These are phyloP conservation scores for Huntiella omanensis DNA, from an alignment of 2,329 filamentous ascomycete genomes.

Conservation along the genomic window DNA sequence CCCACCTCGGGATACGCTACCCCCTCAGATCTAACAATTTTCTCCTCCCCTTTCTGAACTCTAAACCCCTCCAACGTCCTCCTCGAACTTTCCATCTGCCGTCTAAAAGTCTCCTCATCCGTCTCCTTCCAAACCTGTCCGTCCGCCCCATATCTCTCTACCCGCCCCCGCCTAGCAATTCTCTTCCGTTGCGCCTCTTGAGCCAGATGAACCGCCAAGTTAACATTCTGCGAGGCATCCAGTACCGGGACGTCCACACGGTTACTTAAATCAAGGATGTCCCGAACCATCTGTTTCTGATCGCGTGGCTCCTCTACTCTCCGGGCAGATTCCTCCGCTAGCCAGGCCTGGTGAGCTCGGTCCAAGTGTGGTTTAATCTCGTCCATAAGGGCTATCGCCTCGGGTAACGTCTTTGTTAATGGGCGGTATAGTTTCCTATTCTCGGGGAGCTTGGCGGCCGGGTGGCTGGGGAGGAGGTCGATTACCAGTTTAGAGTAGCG, in stretches of 20 bases:
- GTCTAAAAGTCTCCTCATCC: conserved; percentile 26
- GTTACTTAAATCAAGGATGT: conserved; percentile 15
- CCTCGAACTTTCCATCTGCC: conserved; percentile 34
- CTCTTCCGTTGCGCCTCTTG: conserved; percentile 52
- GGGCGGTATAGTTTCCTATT: conserved; percentile 42
- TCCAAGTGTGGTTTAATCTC: conserved; percentile 62
- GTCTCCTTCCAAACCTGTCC: conserved; percentile 25
- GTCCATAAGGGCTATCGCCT: conserved; percentile 54
- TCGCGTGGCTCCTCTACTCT: background rate
- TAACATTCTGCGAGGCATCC: conserved; percentile 50
- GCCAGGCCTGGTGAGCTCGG: conserved; percentile 48
- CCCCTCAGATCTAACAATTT: conserved; percentile 8
- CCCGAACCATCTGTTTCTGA: conserved; percentile 12
- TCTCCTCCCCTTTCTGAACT: conserved; percentile 2
- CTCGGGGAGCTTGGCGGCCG: conserved; percentile 49
- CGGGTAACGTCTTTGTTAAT: conserved; percentile 29
- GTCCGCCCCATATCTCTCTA: conserved; percentile 19
- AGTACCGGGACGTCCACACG: conserved; percentile 32
- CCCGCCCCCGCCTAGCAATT: conserved; percentile 29
- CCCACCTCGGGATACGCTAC: conserved; percentile 33
- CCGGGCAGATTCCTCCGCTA: conserved; percentile 19
- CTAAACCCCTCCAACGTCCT: conserved; percentile 22
- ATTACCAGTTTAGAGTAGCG: conserved; percentile 75
- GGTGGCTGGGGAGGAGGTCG: conserved; percentile 55
- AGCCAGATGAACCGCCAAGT: conserved; percentile 60